Evolutionary conservation across 495 filamentous ascomycete species (phyloP), one percentile per base, ranked within the genome.

Genomic region (Podospora pseudopauciseta): DNA sequence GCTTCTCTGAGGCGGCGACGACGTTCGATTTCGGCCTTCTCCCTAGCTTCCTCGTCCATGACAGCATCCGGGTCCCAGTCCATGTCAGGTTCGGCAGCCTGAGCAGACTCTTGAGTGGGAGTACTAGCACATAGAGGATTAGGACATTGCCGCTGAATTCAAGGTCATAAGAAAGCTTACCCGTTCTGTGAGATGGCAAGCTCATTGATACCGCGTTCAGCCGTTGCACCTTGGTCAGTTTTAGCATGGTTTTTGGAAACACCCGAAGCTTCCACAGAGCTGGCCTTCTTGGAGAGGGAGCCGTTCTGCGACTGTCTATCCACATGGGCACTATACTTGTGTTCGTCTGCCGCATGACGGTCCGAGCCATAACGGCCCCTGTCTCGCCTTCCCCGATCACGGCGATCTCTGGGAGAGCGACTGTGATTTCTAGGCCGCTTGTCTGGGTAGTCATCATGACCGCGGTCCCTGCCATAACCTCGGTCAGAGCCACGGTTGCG

Each of bases 1-100:
- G 92, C 93, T 80, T 97, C 93, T 70, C 95, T 89, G 59, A 90
- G 87, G 71, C 90, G 93, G 13, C 92, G 90, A 63, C 94, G 91
- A 74, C 94, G 90, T 76, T 96, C 92, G 71, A 96, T 88, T 71
- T 93, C 84, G 64, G 89, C 85, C 65, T 88, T 69, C 19, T 71
- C 73, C 16, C 64, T 70, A 15, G 73, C 75, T 63, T 77, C 90
- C 82, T 96, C 90, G 73, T 96, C 90, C 68, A 92, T 72, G 32
- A 85, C 81, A 71, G 86, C 83, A 32, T 83, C 80, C 34, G 82
- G 81, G 71, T 83, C 79, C 70, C 76, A 80, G 63, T 80, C 76
- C 30, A 73, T 68, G 32, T 80, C 78, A 1, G 78, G 69, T 44
- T 80, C 75, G 55, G 71, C 65, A 20, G 69, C 65, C 57, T 53